Evolutionary conservation across 768 basidiomycete species (phyloP).

Genomic region (Mrakia gelida): DNA sequence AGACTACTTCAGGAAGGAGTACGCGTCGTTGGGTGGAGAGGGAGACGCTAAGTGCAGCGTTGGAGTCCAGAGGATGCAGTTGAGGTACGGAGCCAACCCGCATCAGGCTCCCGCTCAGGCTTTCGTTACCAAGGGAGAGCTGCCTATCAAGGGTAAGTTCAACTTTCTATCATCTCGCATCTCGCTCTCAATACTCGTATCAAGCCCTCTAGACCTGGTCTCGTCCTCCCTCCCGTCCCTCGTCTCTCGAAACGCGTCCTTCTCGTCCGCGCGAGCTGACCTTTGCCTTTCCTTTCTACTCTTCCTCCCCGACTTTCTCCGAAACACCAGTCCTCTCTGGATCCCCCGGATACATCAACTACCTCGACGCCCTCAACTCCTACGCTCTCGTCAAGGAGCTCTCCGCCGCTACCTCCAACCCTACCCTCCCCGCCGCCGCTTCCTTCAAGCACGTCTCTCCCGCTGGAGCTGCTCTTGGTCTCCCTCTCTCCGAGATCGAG

Average conservation of each 20-base stretch:
- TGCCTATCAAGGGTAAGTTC: conserved; percentile 83
- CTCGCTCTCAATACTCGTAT: neutral
- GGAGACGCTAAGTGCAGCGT: conserved; percentile 54
- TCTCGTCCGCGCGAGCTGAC: neutral
- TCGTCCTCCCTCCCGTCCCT: neutral
- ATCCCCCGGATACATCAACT: conserved; percentile 97
- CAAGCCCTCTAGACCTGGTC: neutral
- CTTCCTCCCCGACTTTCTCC: neutral
- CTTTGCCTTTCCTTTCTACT: neutral
- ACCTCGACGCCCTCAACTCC: conserved; percentile 94
- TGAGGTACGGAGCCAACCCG: conserved; percentile 96
- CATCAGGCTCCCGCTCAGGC: conserved; percentile 99
- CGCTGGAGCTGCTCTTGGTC: conserved; percentile 89
- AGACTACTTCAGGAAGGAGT: conserved; percentile 93
- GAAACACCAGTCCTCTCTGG: conserved; percentile 69
- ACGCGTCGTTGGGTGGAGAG: conserved; percentile 75
- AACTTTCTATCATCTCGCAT: neutral
- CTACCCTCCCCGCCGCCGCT: conserved; percentile 80
- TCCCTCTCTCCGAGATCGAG: conserved; percentile 70
- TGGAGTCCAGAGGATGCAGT: conserved; percentile 72
- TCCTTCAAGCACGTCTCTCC: conserved; percentile 99
- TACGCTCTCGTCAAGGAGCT: conserved; percentile 94
- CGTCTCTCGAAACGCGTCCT: too few species aligned
- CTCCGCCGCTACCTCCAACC: conserved; percentile 63
- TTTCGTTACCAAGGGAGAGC: conserved; percentile 76